Base-by-base conservation (phyloP, 176 grass and related monocot genomes). In the Tillandsia fasciculata region DNA sequence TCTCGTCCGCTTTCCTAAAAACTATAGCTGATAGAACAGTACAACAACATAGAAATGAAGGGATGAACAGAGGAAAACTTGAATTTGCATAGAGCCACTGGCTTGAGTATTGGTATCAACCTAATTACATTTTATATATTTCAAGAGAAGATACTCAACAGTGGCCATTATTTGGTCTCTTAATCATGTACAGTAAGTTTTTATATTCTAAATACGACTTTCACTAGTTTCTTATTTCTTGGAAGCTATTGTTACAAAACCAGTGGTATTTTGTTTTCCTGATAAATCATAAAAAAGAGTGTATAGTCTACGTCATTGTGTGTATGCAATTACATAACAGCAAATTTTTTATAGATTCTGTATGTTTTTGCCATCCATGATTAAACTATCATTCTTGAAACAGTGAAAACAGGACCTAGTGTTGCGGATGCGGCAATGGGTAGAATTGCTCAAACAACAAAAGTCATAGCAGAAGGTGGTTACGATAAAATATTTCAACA, bases 351-450 rank as follows among this genome's bases (percentile, higher is more conserved):
- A 52, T 70, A 14, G 22, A 9, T 53, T 10, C 26, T 24, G 20
- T 52, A 9, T 20, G 26, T 53, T 51, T 71, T 70, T 61, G 2
- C 18, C n/a, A 1, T 47, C 2, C 13, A 69, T 23, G 3, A 75
- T 70, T 10, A 54, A 67, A 28, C 28, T 28, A 11, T 74, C 17
- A 78, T 49, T 57, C 17, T 75, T 70, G 74, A 15, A 74, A 80
- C 86, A 99, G 94, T 99, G 77, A 99, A 99, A 87, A 99, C 94
- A 53, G 94, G 94, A 51, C 94, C 94, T 56, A 99, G 94, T 69
- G 88, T 99, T 70, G 64, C 89, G 12, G 94, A 99, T 79, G 94
- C 94, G 26, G 94, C 94, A 11, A 99, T 99, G 94, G 82, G 87
- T 52, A 87, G 90, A 76, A 54, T 99, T 72, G 88, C 90, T 1